phyloP scores from a whole-genome alignment of 176 grass and related monocot species.

The Triticum urartu region DNA sequence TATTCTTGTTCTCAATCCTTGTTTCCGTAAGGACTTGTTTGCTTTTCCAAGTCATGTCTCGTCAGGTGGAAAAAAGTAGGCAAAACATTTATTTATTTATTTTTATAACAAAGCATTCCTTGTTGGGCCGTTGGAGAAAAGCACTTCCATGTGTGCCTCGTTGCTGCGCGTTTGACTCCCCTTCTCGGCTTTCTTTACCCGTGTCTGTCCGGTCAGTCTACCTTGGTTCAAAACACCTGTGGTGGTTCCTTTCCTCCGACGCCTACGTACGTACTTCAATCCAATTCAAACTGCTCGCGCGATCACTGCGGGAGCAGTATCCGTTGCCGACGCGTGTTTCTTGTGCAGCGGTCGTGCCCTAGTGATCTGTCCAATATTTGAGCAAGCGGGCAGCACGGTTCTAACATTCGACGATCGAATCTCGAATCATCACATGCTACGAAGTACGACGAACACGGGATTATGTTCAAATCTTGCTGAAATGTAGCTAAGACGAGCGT shows the following conservation, averaged over 20 bases:
- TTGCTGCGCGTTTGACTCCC: neutral
- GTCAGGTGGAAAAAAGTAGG: neutral
- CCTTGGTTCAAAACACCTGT: neutral
- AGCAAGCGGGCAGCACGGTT: too few species aligned
- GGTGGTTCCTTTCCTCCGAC: neutral
- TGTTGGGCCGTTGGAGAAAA: neutral
- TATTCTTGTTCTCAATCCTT: neutral
- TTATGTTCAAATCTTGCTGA: neutral
- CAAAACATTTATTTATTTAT: too few species aligned
- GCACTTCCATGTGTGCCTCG: neutral
- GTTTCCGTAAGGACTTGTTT: neutral
- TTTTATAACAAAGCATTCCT: neutral
- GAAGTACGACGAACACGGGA: too few species aligned
- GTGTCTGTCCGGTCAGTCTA: neutral
- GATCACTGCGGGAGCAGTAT: neutral
- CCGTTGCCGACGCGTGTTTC: neutral
- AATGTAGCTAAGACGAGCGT: neutral
- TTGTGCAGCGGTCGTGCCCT: neutral
- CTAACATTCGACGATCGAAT: too few species aligned
- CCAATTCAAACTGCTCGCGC: neutral
- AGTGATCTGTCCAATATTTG: too few species aligned
- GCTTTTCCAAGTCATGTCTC: neutral
- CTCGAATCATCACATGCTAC: too few species aligned
- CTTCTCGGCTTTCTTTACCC: neutral
- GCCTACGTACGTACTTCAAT: neutral